Base-by-base conservation (phyloP, 2,329 filamentous ascomycete species). In the Cadophora luteo-olivacea region DNA sequence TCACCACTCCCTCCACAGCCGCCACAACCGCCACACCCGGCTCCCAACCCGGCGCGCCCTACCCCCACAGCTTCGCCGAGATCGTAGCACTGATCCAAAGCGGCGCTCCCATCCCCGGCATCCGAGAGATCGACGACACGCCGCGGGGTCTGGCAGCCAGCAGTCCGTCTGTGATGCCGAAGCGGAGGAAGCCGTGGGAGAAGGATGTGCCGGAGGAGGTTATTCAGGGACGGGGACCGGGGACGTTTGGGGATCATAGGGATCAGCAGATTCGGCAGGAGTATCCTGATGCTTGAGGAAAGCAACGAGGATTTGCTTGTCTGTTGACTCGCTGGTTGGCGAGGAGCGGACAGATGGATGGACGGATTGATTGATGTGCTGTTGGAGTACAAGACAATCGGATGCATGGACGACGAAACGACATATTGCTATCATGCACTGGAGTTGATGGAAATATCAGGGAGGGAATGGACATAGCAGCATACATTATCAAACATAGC, bases 51-150 rank as follows among this genome's bases (percentile, higher is more conserved):
- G 84, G 87, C 57, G 91, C 93, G 48, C 86, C 88, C 0, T 97
- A 97, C 75, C 94, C 94, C 3, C 90, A 89, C 61, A 91, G 89
- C 0, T 97, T 97, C 79, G 91, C 92, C 8, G 89, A 95, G 72
- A 93, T 97, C 70, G 90, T 97, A 66, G 91, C 93, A 75, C 86
- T 97, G 65, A 92, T 97, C 65, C 92, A 92, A 29, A 90, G 89
- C 33, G 93, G 93, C 64, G 89, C 93, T 74, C 90, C 92, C 0
- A 91, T 97, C 54, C 93, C 94, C 0, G 94, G 94, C 0, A 97
- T 97, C 76, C 89, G 90, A 73, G 88, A 97, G 71, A 95, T 97
- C 64, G 93, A 94, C 4, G 87, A 93, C 73, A 96, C 91, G 0
- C 83, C 97, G 5, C 83, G 94, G 24, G 84, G 89, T 65, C 91